Evolutionary conservation across 2,329 filamentous ascomycete species (phyloP), one percentile per base, ranked within the genome.

Genomic region (Exophiala calicioides): DNA sequence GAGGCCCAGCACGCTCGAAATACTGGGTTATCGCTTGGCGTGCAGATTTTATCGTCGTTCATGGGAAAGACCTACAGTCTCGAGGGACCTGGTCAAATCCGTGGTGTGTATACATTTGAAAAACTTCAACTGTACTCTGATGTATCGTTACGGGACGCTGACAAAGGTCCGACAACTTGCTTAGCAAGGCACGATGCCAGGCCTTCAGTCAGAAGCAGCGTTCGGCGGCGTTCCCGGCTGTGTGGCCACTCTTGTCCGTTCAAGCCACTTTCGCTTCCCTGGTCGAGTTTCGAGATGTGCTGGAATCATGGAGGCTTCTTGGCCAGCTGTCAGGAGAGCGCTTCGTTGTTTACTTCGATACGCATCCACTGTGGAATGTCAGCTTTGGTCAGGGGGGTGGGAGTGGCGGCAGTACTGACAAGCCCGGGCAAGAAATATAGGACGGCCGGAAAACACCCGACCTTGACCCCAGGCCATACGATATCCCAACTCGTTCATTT

Each of bases 381-480:
- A 47, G 39, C 43, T 49, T 47, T 46, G 45, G 50, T 43, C 34
- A 35, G 19, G 24, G 16, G 34, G 19, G 29, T 24, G 53, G 50
- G 40, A 44, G 41, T 51, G 23, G 23, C 21, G 29, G 44, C 20
- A 47, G 38, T 35, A 86, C 90, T 82, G 74, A 95, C 90, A 73
- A 60, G 90, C 90, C 75, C 89, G 84, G 68, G 96, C 91, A 60
- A 96, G 73, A 67, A 96, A 96, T 36, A 95, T 76, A 30, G 85
- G 89, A 58, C 89, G 80, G 9, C 86, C 87, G 1, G 90, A 85
- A 72, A 97, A 96, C 8, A 91, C 88, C 61, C 91, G 79, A 65
- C 90, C 93, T 71, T 97, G 91, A 44, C 90, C 84, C 91, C 93
- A 98, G 37, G 88, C 90, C 87, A 98, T 94, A 35, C 91, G 82